These are phyloP conservation scores for Kondoa subrosea DNA, from an alignment of 768 basidiomycete species.

Conservation along the genomic window DNA sequence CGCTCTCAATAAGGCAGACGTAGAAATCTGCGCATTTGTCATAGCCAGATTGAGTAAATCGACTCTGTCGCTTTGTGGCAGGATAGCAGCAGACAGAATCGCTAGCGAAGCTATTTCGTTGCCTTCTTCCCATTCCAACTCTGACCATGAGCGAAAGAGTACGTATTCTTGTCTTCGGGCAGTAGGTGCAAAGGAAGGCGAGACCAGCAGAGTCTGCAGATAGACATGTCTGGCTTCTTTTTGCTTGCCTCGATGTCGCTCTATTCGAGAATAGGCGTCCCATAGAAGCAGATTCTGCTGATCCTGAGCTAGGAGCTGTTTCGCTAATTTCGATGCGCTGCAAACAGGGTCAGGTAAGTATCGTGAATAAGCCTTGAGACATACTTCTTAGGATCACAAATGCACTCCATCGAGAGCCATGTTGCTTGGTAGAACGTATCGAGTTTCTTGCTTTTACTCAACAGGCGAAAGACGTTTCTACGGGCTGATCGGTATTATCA, in stretches of 20 bases:
- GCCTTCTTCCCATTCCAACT: conserved; percentile 33
- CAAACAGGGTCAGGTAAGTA: neutral
- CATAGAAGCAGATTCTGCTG: conserved; percentile 33
- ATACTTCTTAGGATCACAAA: conserved; percentile 27
- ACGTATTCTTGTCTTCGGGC: conserved; percentile 25
- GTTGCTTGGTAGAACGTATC: conserved; percentile 31
- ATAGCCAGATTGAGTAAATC: conserved; percentile 6
- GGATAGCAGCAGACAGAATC: conserved; percentile 16
- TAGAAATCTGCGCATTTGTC: neutral
- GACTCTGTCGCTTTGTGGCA: conserved; percentile 9
- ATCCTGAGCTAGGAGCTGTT: conserved; percentile 29
- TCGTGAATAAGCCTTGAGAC: neutral
- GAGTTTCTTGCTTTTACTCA: conserved; percentile 21
- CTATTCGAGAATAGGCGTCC: conserved; percentile 34
- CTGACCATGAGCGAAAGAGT: conserved; percentile 33
- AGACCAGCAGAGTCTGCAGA: conserved; percentile 31
- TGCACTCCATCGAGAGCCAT: conserved; percentile 31
- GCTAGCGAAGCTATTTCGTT: conserved; percentile 12
- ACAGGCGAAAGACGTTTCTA: conserved; percentile 24
- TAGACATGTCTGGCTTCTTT: conserved; percentile 34
- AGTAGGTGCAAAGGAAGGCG: conserved; percentile 18
- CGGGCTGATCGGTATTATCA: neutral
- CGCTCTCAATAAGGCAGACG: neutral
- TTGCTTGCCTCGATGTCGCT: conserved; percentile 31
- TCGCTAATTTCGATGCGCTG: conserved; percentile 33